Evolutionary conservation across 2,329 filamentous ascomycete genomes (phyloP).

Genomic region (Myriosclerotinia scirpicola): DNA sequence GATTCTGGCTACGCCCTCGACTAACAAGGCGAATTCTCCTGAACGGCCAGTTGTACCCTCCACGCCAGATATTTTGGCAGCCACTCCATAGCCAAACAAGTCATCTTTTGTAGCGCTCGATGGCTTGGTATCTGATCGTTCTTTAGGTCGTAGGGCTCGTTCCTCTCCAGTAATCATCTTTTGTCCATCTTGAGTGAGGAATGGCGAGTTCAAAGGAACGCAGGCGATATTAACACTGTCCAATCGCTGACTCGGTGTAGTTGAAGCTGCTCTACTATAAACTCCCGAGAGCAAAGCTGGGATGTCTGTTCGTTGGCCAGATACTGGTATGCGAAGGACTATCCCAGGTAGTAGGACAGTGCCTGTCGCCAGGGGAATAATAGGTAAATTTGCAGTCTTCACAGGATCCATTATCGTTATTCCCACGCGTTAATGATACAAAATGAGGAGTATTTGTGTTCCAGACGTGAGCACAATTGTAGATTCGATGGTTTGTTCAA

Average conservation of each 20-base stretch:
- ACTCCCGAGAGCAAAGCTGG: slow-evolving; percentile 83
- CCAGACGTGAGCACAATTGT: background rate
- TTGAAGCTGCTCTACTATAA: slow-evolving; percentile 72
- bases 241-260: slow-evolving; percentile 62
- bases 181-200: slow-evolving; percentile 72
- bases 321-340: slow-evolving; percentile 79
- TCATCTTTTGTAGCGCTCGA: slow-evolving; percentile 65
- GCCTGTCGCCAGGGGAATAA: slow-evolving; percentile 80
- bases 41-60: slow-evolving; percentile 64
- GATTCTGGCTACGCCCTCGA: slow-evolving; percentile 81
- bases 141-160: slow-evolving; percentile 41
- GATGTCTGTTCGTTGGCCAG: slow-evolving; percentile 78
- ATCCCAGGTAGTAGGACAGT: slow-evolving; percentile 83
- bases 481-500: background rate
- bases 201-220: slow-evolving; percentile 77
- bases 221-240: slow-evolving; percentile 78
- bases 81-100: slow-evolving; percentile 78
- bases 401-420: slow-evolving; percentile 16
- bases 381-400: slow-evolving; percentile 53
- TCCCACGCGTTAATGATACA: background rate
- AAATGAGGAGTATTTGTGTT: background rate
- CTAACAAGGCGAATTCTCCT: slow-evolving; percentile 77
- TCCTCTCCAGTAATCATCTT: slow-evolving; percentile 68
- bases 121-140: slow-evolving; percentile 51
- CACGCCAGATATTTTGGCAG: slow-evolving; percentile 75